Conservation (phyloP, 176 grass and related monocot genomes). For the Oryza meridionalis region DNA sequence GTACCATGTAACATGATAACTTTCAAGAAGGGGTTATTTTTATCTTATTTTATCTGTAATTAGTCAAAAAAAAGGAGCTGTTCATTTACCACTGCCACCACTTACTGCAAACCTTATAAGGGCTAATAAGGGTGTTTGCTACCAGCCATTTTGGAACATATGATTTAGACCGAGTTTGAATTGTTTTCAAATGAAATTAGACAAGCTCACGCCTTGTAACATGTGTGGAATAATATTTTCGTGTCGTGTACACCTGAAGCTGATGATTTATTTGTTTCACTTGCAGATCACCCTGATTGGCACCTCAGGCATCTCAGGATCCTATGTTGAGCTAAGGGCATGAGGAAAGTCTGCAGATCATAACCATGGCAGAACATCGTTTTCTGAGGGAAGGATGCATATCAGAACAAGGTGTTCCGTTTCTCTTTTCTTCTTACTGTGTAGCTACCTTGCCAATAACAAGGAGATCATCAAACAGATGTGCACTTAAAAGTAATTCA, state of each 20-base stretch:
- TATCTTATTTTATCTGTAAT: neutral
- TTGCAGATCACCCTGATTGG: conserved; percentile 85
- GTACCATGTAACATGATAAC: neutral
- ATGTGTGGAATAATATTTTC: neutral
- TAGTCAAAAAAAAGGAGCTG: neutral
- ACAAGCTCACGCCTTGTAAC: neutral
- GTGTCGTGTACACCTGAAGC: neutral
- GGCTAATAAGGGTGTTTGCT: neutral
- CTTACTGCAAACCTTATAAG: neutral
- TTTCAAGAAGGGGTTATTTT: neutral
- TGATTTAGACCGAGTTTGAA: neutral
- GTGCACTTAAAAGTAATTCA: neutral
- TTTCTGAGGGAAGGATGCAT: conserved; percentile 15
- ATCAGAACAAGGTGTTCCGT: conserved; percentile 7
- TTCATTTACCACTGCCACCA: neutral
- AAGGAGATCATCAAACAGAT: neutral
- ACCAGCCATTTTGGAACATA: neutral
- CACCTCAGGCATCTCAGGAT: conserved; percentile 94
- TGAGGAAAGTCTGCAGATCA: conserved; percentile 43
- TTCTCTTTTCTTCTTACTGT: conserved; percentile 14
- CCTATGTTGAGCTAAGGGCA: conserved; percentile 86
- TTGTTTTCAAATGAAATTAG: neutral
- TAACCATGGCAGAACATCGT: neutral
- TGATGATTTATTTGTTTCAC: conserved; percentile 3
- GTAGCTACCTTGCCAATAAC: conserved; percentile 44